Base-by-base conservation (phyloP, 352 stramenopile genomes). In the Globisporangium takayamanum region DNA sequence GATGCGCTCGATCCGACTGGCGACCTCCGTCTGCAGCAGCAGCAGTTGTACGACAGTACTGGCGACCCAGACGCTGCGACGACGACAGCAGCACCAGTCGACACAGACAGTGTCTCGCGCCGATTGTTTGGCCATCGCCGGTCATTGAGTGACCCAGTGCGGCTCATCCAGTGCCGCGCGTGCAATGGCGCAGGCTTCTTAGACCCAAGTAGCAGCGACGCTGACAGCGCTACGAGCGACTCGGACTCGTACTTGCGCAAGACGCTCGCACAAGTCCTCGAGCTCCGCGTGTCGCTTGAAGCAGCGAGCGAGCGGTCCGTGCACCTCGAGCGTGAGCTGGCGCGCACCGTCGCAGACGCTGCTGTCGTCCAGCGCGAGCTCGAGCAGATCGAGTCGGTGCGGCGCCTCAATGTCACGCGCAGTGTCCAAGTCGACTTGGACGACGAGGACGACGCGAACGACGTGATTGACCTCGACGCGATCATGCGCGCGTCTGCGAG, bases 111-210 rank as follows among this genome's bases (percentile, higher is more conserved):
- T 6, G 44, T 26, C n/a, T 18, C 58, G 48, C 59, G 54, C 6
- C 66, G 59, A 0, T 51, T 33, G 7, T 57, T 61, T 28, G 51
- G 30, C 2, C 52, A 51, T 33, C 60, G 63, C 0, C 56, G 59
- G 16, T 68, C 56, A 2, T 57, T 54, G 16, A 59, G 58, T 14
- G 62, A 71, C 5, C 25, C 78, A 6, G 66, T 53, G 1, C 73
- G 71, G 0, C 55, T 84, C n/a, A 73, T 89, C 18, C 69, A 70
- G 14, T 89, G 78, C 37, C 65, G 68, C 54, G 60, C 66, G 0
- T 89, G 78, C 51, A 76, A 76, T 47, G 78, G 78, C 1, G 71
- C 72, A 14, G 78, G 78, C 1, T 87, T 81, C 62, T 62, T 87
- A 8, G 62, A 82, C 22, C 51, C 61, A 11, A 69, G 60, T 1